Percentiles rank a stretch among this genome's conserved stretches.
phyloP scores from a whole-genome alignment of 176 grass and related monocot genomes.

The Urochloa ruziziensis region DNA sequence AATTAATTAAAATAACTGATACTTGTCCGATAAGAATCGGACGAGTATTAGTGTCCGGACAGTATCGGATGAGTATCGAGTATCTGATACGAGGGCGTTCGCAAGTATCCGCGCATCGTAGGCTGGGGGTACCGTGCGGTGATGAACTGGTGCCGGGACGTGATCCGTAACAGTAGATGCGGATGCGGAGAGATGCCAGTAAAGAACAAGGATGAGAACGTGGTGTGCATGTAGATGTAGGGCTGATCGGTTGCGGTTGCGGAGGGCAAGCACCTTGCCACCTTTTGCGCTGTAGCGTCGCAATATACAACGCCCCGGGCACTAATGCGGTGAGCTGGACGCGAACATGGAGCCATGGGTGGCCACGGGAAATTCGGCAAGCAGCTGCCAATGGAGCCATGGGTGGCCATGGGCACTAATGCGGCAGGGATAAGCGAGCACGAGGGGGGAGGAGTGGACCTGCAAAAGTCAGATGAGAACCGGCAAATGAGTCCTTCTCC shows the following conservation, averaged over 20 bases:
- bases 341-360: constrained; percentile 32
- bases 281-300: constrained; percentile 50
- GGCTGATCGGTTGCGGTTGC: constrained; percentile 20
- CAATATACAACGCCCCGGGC: constrained; percentile 40
- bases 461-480: constrained; percentile 4
- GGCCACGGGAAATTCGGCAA: constrained; percentile 35
- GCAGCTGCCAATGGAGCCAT: constrained; percentile 2
- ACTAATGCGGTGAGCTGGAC: constrained; percentile 55
- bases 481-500: background rate
- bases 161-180: constrained; percentile 32
- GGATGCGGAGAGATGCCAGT: background rate
- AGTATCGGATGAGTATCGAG: too few species aligned
- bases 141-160: background rate
- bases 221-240: constrained; percentile 52
- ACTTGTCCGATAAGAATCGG: too few species aligned
- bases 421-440: constrained; percentile 13
- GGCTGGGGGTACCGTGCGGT: too few species aligned
- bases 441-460: background rate
- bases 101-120: too few species aligned
- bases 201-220: constrained; percentile 41
- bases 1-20: too few species aligned
- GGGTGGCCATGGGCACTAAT: constrained; percentile 20
- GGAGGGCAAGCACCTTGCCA: constrained; percentile 24
- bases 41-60: too few species aligned
- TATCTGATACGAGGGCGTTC: too few species aligned